phyloP scores from a whole-genome alignment of 2,329 filamentous ascomycete genomes.

The Aquanectria penicillioides region DNA sequence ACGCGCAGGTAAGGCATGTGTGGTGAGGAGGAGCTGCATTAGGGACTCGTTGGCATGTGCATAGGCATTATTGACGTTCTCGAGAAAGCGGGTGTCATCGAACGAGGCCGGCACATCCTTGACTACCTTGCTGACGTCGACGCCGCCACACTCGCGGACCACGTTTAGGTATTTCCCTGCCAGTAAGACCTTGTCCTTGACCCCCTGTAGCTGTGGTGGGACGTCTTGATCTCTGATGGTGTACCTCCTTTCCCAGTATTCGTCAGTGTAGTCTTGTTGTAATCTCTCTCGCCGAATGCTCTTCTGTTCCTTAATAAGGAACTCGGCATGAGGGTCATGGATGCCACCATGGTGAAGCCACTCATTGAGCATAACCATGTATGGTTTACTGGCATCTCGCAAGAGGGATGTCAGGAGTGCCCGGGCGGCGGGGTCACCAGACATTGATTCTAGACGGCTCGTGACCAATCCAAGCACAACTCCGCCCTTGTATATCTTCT shows the following conservation, averaged over 20 bases:
- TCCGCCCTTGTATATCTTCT: constrained; percentile 97
- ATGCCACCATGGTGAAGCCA: constrained; percentile 98
- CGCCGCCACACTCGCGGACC: constrained; percentile 94
- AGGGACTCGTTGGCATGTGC: constrained; percentile 95
- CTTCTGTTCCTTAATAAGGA: constrained; percentile 94
- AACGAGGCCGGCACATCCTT: constrained; percentile 91
- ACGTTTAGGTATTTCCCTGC: constrained; percentile 99
- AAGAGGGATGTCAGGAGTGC: constrained; percentile 83
- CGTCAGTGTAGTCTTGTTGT: constrained; percentile 97
- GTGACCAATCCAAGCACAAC: constrained; percentile 91
- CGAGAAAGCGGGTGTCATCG: constrained; percentile 89
- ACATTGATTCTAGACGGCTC: constrained; percentile 85
- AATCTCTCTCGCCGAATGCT: constrained; percentile 91
- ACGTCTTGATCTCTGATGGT: constrained; percentile 92
- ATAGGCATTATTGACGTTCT: constrained; percentile 96
- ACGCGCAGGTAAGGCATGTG: constrained; percentile 87
- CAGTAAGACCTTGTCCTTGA: constrained; percentile 93
- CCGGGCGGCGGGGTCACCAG: constrained; percentile 89
- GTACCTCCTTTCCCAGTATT: constrained; percentile 98
- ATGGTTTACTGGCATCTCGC: constrained; percentile 89
- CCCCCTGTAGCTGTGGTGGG: constrained; percentile 87
- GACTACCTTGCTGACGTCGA: constrained; percentile 90
- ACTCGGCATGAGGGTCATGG: constrained; percentile 92
- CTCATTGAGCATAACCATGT: constrained; percentile 98
- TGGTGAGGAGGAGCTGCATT: constrained; percentile 89